Evolutionary conservation across 352 stramenopile genomes (phyloP).

Genomic region (Discostella stelligera): DNA sequence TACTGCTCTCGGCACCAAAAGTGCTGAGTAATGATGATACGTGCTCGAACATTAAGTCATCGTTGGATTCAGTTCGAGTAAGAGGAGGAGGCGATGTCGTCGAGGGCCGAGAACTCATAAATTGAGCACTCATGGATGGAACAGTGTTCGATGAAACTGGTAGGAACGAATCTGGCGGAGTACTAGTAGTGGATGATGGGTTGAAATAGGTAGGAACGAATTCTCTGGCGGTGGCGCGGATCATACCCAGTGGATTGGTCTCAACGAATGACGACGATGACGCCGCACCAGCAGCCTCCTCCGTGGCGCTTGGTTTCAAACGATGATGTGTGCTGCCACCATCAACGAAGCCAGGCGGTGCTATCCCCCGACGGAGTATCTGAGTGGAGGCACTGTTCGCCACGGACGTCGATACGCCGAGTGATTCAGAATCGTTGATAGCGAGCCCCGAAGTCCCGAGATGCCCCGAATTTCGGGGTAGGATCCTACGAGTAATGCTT

Average conservation of each 20-base stretch:
- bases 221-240: slow-evolving; percentile 69
- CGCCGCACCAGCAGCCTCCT: not conserved
- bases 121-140: slow-evolving; percentile 41
- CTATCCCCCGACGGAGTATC: slow-evolving; percentile 9
- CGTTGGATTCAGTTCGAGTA: slow-evolving; percentile 15
- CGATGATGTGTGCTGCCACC: slow-evolving; percentile 1
- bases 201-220: slow-evolving; percentile 69
- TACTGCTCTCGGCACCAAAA: slow-evolving; percentile 6
- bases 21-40: not conserved
- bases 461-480: not conserved
- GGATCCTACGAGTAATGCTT: slow-evolving; percentile 1
- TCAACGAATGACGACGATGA: slow-evolving; percentile 14
- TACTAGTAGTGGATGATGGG: slow-evolving; percentile 4
- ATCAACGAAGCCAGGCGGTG: slow-evolving; percentile 51
- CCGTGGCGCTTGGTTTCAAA: slow-evolving; percentile 1
- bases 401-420: not conserved
- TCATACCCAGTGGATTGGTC: slow-evolving; percentile 58
- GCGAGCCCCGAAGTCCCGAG: not conserved
- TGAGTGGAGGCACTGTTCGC: not conserved
- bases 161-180: not conserved
- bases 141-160: slow-evolving; percentile 20
- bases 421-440: slow-evolving; percentile 3
- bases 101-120: slow-evolving; percentile 28
- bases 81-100: slow-evolving; percentile 18
- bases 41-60: slow-evolving; percentile 29